Base-by-base conservation (phyloP, 352 stramenopile genomes). In the Globisporangium camurandrum region DNA sequence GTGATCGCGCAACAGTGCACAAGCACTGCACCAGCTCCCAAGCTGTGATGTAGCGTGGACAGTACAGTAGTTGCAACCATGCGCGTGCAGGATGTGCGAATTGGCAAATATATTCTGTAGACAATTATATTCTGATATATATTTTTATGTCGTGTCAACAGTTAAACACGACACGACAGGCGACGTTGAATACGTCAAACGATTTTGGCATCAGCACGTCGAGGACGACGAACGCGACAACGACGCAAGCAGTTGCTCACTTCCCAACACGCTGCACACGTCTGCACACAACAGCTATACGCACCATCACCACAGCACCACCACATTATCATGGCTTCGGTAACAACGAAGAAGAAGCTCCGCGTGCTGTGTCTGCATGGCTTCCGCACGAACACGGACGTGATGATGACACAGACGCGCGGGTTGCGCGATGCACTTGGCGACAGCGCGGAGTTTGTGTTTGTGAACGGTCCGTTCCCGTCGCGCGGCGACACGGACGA, bases 301-400 rank as follows among this genome's bases (percentile, higher is more conserved):
- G 11, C 33, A 19, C 33, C 33, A 7, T 12, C 1, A 1, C 19
- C 33, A 17, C 4, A 14, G 23, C 14, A 4, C 41, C 8, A n/a
- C 24, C 23, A 16, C 41, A 8, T n/a, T n/a, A n/a, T n/a, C n/a
- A 41, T 41, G 16, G 16, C 36, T 4, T 19, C 17, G 7, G 17
- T n/a, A 41, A 22, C 17, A 8, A 41, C n/a, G n/a, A n/a, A n/a
- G n/a, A n/a, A 41, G 36, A 74, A 74, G 51, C 58, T 80, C 17
- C 66, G 69, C 19, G 64, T 77, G 51, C 41, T 80, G 19, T 80
- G 69, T 33, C 54, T 80, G n/a, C 71, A 83, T 47, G 71, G 71
- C 28, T 83, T 73, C 57, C 71, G 71, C 36, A 83, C 71, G 11
- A 83, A 83, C 51, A 53, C 54, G 33, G 38, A 66, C 31, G 67